A percentile compares a stretch with the other conserved stretches of the same genome.
phyloP scores from a whole-genome alignment of 2,329 filamentous ascomycete species.

The Colletotrichum limetticola region DNA sequence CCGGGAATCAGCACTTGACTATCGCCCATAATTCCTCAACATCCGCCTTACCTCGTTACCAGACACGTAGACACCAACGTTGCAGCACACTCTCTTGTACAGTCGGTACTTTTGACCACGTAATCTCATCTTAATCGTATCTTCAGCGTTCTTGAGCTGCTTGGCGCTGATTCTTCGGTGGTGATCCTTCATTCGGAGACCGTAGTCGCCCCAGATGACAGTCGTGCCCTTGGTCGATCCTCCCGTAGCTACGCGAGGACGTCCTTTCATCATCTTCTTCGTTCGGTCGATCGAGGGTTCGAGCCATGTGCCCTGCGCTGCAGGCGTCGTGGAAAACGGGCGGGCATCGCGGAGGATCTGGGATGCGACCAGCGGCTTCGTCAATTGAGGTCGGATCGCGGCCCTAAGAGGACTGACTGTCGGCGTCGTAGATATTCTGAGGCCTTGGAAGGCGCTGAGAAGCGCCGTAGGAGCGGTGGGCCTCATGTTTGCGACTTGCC shows the following conservation, averaged over 20 bases:
- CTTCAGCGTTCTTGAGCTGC: conserved; percentile 90
- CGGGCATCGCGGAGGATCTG: conserved; percentile 61
- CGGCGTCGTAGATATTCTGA: conserved; percentile 56
- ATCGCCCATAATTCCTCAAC: background rate
- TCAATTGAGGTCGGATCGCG: conserved; percentile 43
- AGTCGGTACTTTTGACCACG: conserved; percentile 92
- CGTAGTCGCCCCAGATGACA: conserved; percentile 96
- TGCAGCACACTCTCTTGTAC: conserved; percentile 91
- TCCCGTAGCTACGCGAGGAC: conserved; percentile 87
- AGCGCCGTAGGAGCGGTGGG: conserved; percentile 56
- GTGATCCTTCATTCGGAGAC: conserved; percentile 91
- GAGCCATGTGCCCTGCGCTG: conserved; percentile 78
- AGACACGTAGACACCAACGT: conserved; percentile 93
- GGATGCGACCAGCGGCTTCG: conserved; percentile 43
- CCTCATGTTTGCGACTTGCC: conserved; percentile 56
- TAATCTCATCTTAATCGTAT: conserved; percentile 89
- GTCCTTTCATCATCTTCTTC: conserved; percentile 91
- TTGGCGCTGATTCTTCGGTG: conserved; percentile 89
- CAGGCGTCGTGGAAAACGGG: conserved; percentile 77
- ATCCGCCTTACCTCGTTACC: conserved; percentile 81
- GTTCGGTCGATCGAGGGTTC: conserved; percentile 80
- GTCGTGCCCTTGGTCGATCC: conserved; percentile 94
- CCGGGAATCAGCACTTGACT: conserved; percentile 3
- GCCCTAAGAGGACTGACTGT: conserved; percentile 51
- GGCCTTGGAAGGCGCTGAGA: conserved; percentile 60